A percentile compares a stretch with the other conserved stretches of the same genome.
phyloP scores from a whole-genome alignment of 73 alveolate species.

The Paramecium bursaria region DNA sequence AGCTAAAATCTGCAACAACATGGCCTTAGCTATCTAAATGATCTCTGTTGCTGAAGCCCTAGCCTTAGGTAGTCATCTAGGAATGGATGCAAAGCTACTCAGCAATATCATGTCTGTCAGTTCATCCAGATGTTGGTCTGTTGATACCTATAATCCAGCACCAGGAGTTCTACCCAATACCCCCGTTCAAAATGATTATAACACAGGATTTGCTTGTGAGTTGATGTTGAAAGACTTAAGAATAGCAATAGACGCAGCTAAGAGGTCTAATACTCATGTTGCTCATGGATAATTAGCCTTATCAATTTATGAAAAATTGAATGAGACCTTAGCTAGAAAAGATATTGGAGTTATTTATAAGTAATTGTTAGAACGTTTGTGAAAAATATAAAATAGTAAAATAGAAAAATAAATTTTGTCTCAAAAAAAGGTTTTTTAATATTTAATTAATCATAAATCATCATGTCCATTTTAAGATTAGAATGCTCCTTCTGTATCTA shows the following conservation, averaged over 20 bases:
- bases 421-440: too few relatives aligned
- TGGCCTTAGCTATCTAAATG: constrained; percentile 82
- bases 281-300: constrained; percentile 52
- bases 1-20: constrained; percentile 84
- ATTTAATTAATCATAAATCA: constrained; percentile 53
- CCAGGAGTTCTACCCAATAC: constrained; percentile 84
- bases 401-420: not conserved
- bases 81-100: constrained; percentile 79
- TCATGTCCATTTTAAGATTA: constrained; percentile 20
- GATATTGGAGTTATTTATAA: constrained; percentile 39
- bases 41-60: constrained; percentile 81
- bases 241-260: constrained; percentile 77
- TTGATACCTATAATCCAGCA: constrained; percentile 82
- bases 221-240: constrained; percentile 80
- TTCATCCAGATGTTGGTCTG: constrained; percentile 82
- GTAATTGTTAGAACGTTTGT: not conserved
- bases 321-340: not conserved
- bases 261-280: constrained; percentile 40
- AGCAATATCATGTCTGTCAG: constrained; percentile 72
- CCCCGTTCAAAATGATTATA: constrained; percentile 78
- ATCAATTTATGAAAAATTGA: constrained; percentile 47
- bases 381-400: constrained; percentile 18
- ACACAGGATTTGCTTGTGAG: constrained; percentile 80
- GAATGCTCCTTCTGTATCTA: constrained; percentile 49
- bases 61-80: constrained; percentile 81